phyloP scores from a whole-genome alignment of 176 grass and related monocot genomes.

The Areca catechu region DNA sequence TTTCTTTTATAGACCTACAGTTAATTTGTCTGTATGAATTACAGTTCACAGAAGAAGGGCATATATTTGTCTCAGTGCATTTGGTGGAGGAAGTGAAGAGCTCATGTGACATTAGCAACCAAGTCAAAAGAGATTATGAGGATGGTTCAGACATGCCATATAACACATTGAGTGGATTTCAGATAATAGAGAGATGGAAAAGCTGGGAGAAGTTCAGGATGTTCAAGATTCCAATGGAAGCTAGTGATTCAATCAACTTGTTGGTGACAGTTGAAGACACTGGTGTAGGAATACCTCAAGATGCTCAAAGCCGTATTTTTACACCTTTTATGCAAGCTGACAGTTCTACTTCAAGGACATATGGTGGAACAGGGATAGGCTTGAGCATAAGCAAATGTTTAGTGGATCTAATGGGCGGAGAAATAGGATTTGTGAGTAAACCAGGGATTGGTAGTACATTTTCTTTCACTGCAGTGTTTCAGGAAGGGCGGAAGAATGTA shows the following conservation, averaged over 20 bases:
- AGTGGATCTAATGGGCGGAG: conserved; percentile 56
- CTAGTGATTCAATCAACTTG: conserved; percentile 32
- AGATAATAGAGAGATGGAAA: conserved; percentile 36
- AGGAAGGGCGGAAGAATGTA: conserved; percentile 22
- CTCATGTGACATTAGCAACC: conserved; percentile 6
- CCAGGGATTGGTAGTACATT: conserved; percentile 58
- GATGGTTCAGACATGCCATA: background rate
- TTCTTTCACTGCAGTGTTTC: conserved; percentile 63
- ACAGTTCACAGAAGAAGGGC: conserved; percentile 66
- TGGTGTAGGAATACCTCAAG: conserved; percentile 57
- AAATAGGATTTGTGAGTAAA: conserved; percentile 41
- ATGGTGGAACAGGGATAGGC: conserved; percentile 75
- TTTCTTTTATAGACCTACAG: background rate
- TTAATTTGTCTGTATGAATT: conserved; percentile 11
- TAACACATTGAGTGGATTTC: conserved; percentile 54
- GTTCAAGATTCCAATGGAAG: conserved; percentile 28
- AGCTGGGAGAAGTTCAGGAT: conserved; percentile 38
- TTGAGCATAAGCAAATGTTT: conserved; percentile 77
- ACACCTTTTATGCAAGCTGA: conserved; percentile 81
- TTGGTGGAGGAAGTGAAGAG: conserved; percentile 52
- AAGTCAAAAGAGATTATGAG: conserved; percentile 12
- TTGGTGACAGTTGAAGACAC: conserved; percentile 67
- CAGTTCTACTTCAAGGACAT: conserved; percentile 64
- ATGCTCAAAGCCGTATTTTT: conserved; percentile 56
- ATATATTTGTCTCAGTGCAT: conserved; percentile 66